These are phyloP conservation scores for Candida taoyuanica DNA, from an alignment of 805 yeast genomes.

Conservation along the genomic window DNA sequence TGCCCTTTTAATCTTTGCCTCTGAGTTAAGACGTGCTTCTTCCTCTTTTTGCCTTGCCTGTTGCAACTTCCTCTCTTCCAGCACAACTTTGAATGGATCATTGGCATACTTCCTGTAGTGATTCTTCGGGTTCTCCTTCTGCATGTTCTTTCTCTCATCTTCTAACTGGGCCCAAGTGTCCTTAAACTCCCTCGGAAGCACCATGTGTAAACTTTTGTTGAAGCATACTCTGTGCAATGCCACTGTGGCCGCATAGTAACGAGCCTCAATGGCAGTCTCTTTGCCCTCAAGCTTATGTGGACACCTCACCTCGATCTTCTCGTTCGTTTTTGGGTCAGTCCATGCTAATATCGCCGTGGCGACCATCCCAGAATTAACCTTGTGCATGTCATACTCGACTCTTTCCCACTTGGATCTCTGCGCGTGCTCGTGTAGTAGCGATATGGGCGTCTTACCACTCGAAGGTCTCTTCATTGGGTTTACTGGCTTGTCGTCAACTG, in stretches of 20 bases:
- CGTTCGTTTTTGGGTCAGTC: slow-evolving; percentile 79
- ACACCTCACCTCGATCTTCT: slow-evolving; percentile 52
- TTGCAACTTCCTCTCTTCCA: slow-evolving; percentile 49
- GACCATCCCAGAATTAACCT: slow-evolving; percentile 50
- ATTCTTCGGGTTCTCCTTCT: slow-evolving; percentile 39
- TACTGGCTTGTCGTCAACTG: slow-evolving; percentile 5
- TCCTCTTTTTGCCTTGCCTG: slow-evolving; percentile 43
- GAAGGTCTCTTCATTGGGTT: slow-evolving; percentile 23
- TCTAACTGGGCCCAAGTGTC: slow-evolving; percentile 75
- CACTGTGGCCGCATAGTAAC: slow-evolving; percentile 87
- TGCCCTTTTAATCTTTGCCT: slow-evolving; percentile 45
- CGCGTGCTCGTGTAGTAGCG: slow-evolving; percentile 79
- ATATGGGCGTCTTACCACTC: slow-evolving; percentile 81
- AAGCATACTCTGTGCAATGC: slow-evolving; percentile 76
- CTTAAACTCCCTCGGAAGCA: slow-evolving; percentile 78
- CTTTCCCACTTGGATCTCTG: slow-evolving; percentile 88
- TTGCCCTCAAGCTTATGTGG: slow-evolving; percentile 54
- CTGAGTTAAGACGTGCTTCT: slow-evolving; percentile 41
- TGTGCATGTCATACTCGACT: slow-evolving; percentile 70
- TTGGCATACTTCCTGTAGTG: slow-evolving; percentile 54
- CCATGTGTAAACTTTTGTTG: slow-evolving; percentile 80
- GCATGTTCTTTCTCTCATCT: slow-evolving; percentile 45
- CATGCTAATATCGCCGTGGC: slow-evolving; percentile 63
- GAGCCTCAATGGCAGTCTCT: slow-evolving; percentile 82
- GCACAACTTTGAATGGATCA: slow-evolving; percentile 70